Conservation (phyloP, 805 yeast genomes). For the Teunomyces lycoperdinae region DNA sequence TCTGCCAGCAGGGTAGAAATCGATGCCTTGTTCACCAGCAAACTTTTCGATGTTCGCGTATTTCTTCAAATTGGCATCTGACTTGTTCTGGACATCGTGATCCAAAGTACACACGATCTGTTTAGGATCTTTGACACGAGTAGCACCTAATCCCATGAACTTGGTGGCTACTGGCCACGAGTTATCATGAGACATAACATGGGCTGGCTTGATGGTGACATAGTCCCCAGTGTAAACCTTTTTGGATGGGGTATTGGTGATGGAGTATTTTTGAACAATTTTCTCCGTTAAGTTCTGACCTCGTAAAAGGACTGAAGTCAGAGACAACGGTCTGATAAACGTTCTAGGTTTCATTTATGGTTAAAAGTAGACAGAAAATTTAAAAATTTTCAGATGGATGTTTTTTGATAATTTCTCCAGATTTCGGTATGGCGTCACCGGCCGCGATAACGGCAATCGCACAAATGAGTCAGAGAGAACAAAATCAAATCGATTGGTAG, state of each 20-base stretch:
- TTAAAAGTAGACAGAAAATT: neutral
- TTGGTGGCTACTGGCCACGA: slow-evolving; percentile 99
- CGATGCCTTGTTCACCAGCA: slow-evolving; percentile 87
- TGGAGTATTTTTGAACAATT: slow-evolving; percentile 90
- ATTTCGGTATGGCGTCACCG: neutral
- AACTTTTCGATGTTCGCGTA: slow-evolving; percentile 85
- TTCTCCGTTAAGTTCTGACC: slow-evolving; percentile 93
- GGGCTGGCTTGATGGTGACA: slow-evolving; percentile 91
- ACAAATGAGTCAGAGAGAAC: slow-evolving; percentile 18
- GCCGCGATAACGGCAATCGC: slow-evolving; percentile 4
- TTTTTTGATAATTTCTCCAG: slow-evolving; percentile 4
- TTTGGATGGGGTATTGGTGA: slow-evolving; percentile 75
- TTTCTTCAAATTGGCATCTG: slow-evolving; percentile 84
- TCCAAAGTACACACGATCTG: slow-evolving; percentile 96
- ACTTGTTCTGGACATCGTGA: slow-evolving; percentile 95
- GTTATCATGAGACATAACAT: slow-evolving; percentile 99
- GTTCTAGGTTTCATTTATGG: neutral
- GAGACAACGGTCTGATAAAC: slow-evolving; percentile 5
- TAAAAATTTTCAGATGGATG: neutral
- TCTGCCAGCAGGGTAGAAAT: slow-evolving; percentile 97
- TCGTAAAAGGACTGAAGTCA: slow-evolving; percentile 11
- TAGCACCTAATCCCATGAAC: slow-evolving; percentile 93
- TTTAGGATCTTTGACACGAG: slow-evolving; percentile 72
- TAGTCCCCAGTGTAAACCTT: slow-evolving; percentile 86
- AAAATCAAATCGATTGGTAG: slow-evolving; percentile 13